Conservation (phyloP, 2,329 filamentous ascomycete genomes). For the Colletotrichum viniferum region DNA sequence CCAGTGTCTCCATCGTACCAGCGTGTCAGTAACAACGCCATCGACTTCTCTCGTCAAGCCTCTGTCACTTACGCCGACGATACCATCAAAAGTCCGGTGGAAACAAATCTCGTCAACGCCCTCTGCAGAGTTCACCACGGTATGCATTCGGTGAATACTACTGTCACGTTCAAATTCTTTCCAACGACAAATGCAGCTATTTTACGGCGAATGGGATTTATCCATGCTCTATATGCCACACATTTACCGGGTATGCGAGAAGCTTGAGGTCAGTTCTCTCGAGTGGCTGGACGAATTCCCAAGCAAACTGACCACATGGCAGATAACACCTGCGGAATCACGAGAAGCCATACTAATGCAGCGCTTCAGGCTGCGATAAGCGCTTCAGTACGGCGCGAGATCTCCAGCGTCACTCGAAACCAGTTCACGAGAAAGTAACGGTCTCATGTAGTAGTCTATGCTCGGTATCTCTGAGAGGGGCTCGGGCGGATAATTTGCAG, state of each 20-base stretch:
- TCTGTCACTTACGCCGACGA: no score
- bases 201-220: no score
- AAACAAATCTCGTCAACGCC: no score
- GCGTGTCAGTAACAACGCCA: background rate
- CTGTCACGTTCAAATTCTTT: background rate
- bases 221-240: background rate
- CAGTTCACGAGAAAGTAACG: background rate
- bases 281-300: background rate
- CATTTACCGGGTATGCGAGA: background rate
- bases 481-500: no score
- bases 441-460: no score
- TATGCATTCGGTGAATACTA: background rate
- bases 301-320: background rate
- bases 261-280: background rate
- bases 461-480: no score
- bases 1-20: background rate
- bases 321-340: background rate
- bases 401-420: background rate
- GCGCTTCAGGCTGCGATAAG: background rate
- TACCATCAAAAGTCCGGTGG: no score
- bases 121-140: background rate
- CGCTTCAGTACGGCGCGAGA: background rate
- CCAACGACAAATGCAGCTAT: background rate
- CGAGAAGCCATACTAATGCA: background rate
- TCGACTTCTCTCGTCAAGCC: background rate